Base-by-base conservation (phyloP, 2,329 filamentous ascomycete species). In the Monilinia polystroma region DNA sequence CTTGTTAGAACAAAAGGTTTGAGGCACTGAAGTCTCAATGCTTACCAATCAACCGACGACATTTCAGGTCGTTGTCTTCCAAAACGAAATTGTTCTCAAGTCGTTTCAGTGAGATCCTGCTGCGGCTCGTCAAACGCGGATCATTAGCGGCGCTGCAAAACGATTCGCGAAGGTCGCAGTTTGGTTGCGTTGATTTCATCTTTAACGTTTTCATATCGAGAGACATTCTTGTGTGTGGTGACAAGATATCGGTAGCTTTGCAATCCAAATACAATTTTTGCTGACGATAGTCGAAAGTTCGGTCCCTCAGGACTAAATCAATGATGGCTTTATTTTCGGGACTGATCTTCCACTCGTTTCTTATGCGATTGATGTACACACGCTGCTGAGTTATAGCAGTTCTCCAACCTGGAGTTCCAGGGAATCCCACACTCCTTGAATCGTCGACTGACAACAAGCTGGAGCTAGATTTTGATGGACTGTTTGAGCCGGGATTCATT, bases 31-130 rank as follows among this genome's bases (percentile, higher is more conserved):
- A 20, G 29, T 12, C 0, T 35, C 18, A n/a, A 32, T 47, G 12
- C 57, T 32, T 59, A 59, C 57, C 11, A 49, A 59, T 35, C 10
- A 59, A 26, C 18, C 57, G 57, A 14, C 49, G 41, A 59, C 47
- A 23, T 11, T 47, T 59, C 4, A 16, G 11, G 2, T 35, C 16
- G 10, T 26, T 59, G 47, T 32, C 43, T 23, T 59, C 16, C 43
- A 59, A n/a, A 12, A 59, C 6, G 0, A 35, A 59, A n/a, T 35
- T 20, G 0, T 47, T 29, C 18, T 7, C 57, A 6, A 20, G 47
- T 59, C 11, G 10, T 23, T 35, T 32, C 20, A 59, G 8, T n/a
- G 41, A 59, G 41, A 49, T 59, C 4, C 32, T 53, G 52, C 35
- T n/a, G 29, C 11, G 10, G 16, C n/a, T 43, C 16, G 23, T 63